These are phyloP conservation scores for Sugiyamaella smithiae DNA, from an alignment of 805 yeast genomes.

Conservation along the genomic window DNA sequence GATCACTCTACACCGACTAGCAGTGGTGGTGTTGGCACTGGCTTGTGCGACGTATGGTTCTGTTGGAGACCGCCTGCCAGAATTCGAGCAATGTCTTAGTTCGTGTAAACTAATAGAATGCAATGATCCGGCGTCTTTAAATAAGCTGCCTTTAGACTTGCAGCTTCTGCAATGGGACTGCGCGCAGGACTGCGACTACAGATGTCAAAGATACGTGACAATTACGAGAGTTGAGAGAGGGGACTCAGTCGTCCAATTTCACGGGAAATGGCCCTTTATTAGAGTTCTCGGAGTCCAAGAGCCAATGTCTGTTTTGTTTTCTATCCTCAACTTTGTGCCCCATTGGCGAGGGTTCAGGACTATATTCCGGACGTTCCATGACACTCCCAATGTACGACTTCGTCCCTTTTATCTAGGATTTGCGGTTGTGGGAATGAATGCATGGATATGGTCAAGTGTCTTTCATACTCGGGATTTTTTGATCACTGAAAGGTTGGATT, in stretches of 20 bases:
- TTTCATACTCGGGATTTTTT: constrained; percentile 85
- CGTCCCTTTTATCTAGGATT: constrained; percentile 43
- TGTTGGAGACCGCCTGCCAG: constrained; percentile 50
- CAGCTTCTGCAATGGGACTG: constrained; percentile 69
- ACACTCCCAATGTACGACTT: constrained; percentile 6
- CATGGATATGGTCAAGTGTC: constrained; percentile 84
- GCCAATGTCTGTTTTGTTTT: constrained; percentile 72
- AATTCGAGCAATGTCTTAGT: constrained; percentile 45
- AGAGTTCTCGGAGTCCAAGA: constrained; percentile 84
- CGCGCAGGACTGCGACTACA: constrained; percentile 81
- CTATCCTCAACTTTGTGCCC: constrained; percentile 66
- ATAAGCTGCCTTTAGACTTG: constrained; percentile 39
- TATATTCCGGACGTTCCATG: constrained; percentile 35
- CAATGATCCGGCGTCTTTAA: not conserved
- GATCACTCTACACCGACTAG: no score
- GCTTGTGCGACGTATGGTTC: no score
- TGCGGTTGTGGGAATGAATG: constrained; percentile 66
- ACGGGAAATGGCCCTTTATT: constrained; percentile 96
- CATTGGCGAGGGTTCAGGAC: constrained; percentile 45
- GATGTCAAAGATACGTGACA: constrained; percentile 81
- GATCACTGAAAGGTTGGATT: constrained; percentile 81
- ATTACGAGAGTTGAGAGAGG: constrained; percentile 44
- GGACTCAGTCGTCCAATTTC: constrained; percentile 75
- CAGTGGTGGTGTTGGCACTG: no score
- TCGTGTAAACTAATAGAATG: constrained; percentile 31